These are phyloP conservation scores for Volvox africanus DNA, from an alignment of 139 green algal genomes.

Conservation along the genomic window DNA sequence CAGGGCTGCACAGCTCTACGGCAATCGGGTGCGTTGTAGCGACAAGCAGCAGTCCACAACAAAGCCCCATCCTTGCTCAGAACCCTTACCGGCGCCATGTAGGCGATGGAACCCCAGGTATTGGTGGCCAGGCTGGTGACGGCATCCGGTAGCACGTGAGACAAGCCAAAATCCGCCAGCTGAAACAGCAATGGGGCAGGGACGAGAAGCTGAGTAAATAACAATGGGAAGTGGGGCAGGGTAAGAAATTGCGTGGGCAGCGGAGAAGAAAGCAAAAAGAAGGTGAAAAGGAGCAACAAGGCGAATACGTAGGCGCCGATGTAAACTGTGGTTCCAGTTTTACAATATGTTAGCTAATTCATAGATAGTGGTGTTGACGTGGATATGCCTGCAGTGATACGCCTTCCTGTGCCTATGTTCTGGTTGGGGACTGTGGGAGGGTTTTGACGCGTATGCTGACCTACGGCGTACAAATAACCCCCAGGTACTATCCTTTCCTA, in stretches of 20 bases:
- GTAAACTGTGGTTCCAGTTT: no score
- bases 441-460: no score
- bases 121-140: not conserved
- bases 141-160: conserved; percentile 1
- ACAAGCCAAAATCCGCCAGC: conserved; percentile 11
- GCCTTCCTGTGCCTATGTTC: no score
- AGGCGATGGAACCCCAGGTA: not conserved
- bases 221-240: not conserved
- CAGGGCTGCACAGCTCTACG: not conserved
- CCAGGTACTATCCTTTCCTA: no score
- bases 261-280: not conserved
- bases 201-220: not conserved
- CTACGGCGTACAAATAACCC: no score
- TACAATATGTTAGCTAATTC: no score
- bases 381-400: no score
- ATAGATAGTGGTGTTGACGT: no score
- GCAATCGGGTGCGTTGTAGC: not conserved
- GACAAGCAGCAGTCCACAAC: not conserved
- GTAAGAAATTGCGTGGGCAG: not conserved
- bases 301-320: not conserved
- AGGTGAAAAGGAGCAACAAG: not conserved
- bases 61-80: not conserved
- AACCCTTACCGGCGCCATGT: conserved; percentile 17
- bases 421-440: no score
- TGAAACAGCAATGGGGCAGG: not conserved